Base-by-base conservation (phyloP, 805 yeast species). In the Wickerhamiella dianesei region DNA sequence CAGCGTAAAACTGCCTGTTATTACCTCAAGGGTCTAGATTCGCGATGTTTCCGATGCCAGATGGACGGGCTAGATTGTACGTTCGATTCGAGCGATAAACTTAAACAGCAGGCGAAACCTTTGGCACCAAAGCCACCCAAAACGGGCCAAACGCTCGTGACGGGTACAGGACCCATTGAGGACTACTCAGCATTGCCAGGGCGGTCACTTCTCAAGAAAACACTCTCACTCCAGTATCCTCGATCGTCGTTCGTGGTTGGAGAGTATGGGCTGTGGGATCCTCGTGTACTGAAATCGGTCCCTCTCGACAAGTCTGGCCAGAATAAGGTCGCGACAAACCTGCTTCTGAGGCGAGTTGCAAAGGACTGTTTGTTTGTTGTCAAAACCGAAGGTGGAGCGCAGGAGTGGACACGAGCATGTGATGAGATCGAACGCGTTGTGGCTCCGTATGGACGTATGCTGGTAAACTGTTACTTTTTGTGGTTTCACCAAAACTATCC, bases 401-500 rank as follows among this genome's bases (percentile, higher is more conserved):
- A 79, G 54, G 74, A 75, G 51, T 79, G 88, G 65, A 82, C 84
- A 43, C 73, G 75, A 50, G 87, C 81, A 51, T 82, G 84, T 8
- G 96, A 89, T 59, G 74, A 79, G 21, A 84, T 89, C 5, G 97
- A 89, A 61, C 71, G 76, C 52, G 72, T 84, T 44, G 84, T 89
- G 17, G 81, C 89, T n/a, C 97, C 98, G 0, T 87, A 86, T 63
- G 97, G 97, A 1, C 82, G 80, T 52, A 75, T 80, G 1, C 58
- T 66, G 12, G 61, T 67, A 21, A 86, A 84, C 55, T 70, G 84
- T 17, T 87, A 85, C 59, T 87, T 87, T 65, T 74, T 87, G 52
- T 75, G 83, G 16, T 79, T 88, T 32, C 97, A 89, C 58, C 96
- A 96, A 0, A 79, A 85, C 2, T 85, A 85, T 63, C 98, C 97